Base-by-base conservation (phyloP, 345 rosid species). In the Pelargonium nanum region DNA sequence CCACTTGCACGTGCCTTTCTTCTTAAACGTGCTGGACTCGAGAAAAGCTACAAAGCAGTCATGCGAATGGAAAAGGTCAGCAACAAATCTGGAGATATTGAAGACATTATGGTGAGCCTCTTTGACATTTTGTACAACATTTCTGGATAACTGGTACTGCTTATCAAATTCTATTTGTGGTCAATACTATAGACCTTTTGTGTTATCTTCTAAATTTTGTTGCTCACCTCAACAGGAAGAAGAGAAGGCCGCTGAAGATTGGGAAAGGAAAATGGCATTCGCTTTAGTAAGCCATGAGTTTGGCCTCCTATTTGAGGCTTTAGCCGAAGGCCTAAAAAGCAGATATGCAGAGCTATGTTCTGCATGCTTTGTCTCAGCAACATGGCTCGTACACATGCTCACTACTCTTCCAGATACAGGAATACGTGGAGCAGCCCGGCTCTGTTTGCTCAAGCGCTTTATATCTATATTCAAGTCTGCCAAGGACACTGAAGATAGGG, bases 351-450 rank as follows among this genome's bases (percentile, higher is more conserved):
- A 78, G 56, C 40, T 83, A 26, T 45, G 32, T 58, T 75, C 88
- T 24, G 75, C 80, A 1, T 81, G 86, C 72, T 76, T 85, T 21
- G 62, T 72, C 56, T 72, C 88, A 8, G 83, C 92, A 57, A 61
- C 79, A 24, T 85, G 92, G 92, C 88, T 85, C 0, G 57, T 70
- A 28, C 66, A 81, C 70, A 79, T 81, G 86, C 83, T 85, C 2
- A 28, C 26, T 34, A 57, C 59, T 72, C 78, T 83, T 66, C 92
- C 92, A 2, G 85, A 85, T 67, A 79, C 85, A 0, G 92, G 92
- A 51, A 74, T 83, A 55, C 65, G 72, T 67, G 81, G 79, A 64
- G 92, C 85, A 22, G 92, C 86, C 22, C 74, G 86, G 48, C 77
- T 70, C 45, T 85, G 86, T 82, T 77, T 85, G 72, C 82, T 85